Conservation (phyloP, 108 stramenopile genomes). For the Cyclostephanos invisitatus region DNA sequence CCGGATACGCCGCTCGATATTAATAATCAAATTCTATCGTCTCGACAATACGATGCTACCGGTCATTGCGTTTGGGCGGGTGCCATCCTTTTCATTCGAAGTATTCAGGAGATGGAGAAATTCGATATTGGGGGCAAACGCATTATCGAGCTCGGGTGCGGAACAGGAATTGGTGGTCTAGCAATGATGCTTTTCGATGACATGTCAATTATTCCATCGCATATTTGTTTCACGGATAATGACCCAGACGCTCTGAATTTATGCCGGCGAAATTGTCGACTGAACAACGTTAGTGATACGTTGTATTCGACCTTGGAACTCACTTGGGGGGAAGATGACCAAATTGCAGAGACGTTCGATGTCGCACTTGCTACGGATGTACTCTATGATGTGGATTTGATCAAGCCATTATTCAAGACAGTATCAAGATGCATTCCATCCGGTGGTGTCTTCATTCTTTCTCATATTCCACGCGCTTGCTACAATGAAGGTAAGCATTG, state of each 20-base stretch:
- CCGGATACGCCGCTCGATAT: slow-evolving; percentile 21
- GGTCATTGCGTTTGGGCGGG: slow-evolving; percentile 25
- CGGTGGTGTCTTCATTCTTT: slow-evolving; percentile 16
- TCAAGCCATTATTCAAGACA: slow-evolving; percentile 10
- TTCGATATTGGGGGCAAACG: slow-evolving; percentile 1
- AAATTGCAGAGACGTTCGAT: slow-evolving; percentile 5
- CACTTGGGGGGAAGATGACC: slow-evolving; percentile 9
- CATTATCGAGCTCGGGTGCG: slow-evolving; percentile 15
- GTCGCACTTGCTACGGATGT: slow-evolving; percentile 19
- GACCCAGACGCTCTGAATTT: slow-evolving; percentile 11
- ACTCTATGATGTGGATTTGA: slow-evolving; percentile 14
- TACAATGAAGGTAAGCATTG: slow-evolving; percentile 6
- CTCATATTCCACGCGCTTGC: slow-evolving; percentile 22
- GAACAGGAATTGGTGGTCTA: slow-evolving; percentile 17
- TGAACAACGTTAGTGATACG: not conserved
- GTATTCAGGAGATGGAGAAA: slow-evolving; percentile 7
- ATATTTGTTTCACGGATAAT: slow-evolving; percentile 19
- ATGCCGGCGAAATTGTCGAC: slow-evolving; percentile 5
- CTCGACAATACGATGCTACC: slow-evolving; percentile 16
- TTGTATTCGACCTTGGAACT: slow-evolving; percentile 7
- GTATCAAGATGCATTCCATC: not conserved
- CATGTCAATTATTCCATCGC: slow-evolving; percentile 1
- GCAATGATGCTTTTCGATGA: slow-evolving; percentile 4
- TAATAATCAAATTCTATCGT: not conserved
- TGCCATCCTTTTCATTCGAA: slow-evolving; percentile 5